Percentiles rank a stretch among this genome's conserved stretches.
phyloP scores from a whole-genome alignment of 495 filamentous ascomycete genomes.

The Xylaria telfairii region DNA sequence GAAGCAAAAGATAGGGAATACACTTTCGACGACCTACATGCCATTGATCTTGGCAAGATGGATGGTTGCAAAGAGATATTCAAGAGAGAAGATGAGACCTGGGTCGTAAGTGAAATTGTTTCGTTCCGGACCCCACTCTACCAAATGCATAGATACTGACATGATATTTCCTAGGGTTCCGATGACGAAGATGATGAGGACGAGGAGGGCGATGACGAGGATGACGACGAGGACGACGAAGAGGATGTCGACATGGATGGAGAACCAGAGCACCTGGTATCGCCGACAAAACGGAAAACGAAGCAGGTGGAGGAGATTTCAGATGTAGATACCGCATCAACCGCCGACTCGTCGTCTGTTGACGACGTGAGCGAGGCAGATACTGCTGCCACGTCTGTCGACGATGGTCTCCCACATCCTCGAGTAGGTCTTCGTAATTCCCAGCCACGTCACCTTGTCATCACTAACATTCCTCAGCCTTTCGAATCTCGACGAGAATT shows the following conservation, averaged over 20 bases:
- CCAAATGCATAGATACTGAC: conserved; percentile 30
- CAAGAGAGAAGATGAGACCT: conserved; percentile 81
- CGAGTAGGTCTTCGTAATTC: conserved; percentile 41
- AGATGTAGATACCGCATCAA: conserved; percentile 41
- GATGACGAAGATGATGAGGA: conserved; percentile 78
- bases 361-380: conserved; percentile 59
- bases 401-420: conserved; percentile 67
- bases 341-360: conserved; percentile 38
- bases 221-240: conserved; percentile 72
- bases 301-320: conserved; percentile 50
- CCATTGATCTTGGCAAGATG: conserved; percentile 87
- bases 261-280: conserved; percentile 49
- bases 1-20: conserved; percentile 94
- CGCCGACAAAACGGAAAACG: conserved; percentile 55
- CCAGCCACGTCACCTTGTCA: neutral
- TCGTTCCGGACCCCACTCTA: neutral
- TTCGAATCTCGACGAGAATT: conserved; percentile 94
- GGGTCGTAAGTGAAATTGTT: conserved; percentile 62
- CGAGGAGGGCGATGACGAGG: conserved; percentile 77
- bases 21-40: conserved; percentile 92
- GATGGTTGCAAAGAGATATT: conserved; percentile 92
- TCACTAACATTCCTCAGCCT: conserved; percentile 65
- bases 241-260: conserved; percentile 73
- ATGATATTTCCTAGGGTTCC: conserved; percentile 51
- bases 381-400: conserved; percentile 48